Base-by-base conservation (phyloP, 164 flowering plant genomes). In the Saururus chinensis region DNA sequence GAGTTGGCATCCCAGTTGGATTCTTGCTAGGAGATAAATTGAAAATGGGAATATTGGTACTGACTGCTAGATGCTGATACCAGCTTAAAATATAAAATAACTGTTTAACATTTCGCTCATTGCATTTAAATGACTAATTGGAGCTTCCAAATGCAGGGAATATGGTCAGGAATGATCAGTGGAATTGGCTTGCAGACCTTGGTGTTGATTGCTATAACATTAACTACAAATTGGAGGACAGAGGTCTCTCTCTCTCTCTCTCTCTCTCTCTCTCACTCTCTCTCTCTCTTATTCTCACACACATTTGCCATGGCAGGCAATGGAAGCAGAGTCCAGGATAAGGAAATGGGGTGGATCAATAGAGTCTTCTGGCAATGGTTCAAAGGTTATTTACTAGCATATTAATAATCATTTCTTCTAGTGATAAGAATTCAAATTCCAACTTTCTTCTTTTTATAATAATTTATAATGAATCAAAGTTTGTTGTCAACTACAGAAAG, bases 1-100 rank as follows among this genome's bases (percentile, higher is more conserved):
- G 78, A 0, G 67, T 83, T 61, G 90, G 88, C 10, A 40, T 85
- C 60, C 87, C 95, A 16, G 48, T 82, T 49, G 91, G 88, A 25
- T 79, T 82, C 23, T 24, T 70, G 19, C 16, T 83, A 60, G 82
- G 87, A n/a, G 80, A 66, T 65, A 64, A 40, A 42, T 63, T 78
- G 25, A 23, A 71, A 30, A 30, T 63, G 65, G 84, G 88, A 21
- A 84, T 86, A 25, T 37, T 11, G 74, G 91, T 85, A 74, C 37
- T 2, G 2, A 30, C 37, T 30, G 37, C 37, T 30, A 52, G 7
- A 35, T 23, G 1, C 13, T 53, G 8, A 7, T 59, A 48, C 19
- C 16, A 19, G 12, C 12, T 42, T 14, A 10, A 42, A 10, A 9
- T 42, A 10, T 10, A 42, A 42, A 42, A 14, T n/a, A n/a, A n/a